Conservation (phyloP, 306 rosid species). For the Castanea sativa region DNA sequence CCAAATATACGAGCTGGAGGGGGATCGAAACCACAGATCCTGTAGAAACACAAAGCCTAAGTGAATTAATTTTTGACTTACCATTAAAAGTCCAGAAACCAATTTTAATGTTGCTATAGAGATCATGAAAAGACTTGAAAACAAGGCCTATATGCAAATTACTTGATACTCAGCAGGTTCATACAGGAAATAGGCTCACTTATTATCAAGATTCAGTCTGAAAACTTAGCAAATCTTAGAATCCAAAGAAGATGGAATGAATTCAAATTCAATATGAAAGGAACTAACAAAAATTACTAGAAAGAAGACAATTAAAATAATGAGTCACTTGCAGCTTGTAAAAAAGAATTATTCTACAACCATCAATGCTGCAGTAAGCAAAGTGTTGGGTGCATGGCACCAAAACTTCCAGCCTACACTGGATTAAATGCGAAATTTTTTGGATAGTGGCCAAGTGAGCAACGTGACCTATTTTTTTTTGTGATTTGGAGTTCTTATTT, state of each 20-base stretch:
- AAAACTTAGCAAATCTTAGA: not conserved
- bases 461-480: no score
- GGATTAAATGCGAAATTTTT: no score
- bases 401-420: no score
- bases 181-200: not conserved
- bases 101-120: constrained; percentile 4
- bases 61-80: not conserved
- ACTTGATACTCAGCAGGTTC: not conserved
- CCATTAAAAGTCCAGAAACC: constrained; percentile 8
- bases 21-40: constrained; percentile 64
- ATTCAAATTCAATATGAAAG: not conserved
- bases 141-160: not conserved
- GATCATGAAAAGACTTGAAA: not conserved
- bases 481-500: no score
- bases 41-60: constrained; percentile 39
- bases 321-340: not conserved
- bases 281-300: not conserved
- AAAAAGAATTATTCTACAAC: not conserved
- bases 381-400: not conserved
- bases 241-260: not conserved
- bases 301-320: not conserved
- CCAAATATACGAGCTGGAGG: constrained; percentile 80
- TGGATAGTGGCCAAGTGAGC: no score
- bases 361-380: not conserved
- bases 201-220: not conserved